Evolutionary conservation across 2,329 filamentous ascomycete species (phyloP).

Genomic region (Beauveria pseudobassiana): DNA sequence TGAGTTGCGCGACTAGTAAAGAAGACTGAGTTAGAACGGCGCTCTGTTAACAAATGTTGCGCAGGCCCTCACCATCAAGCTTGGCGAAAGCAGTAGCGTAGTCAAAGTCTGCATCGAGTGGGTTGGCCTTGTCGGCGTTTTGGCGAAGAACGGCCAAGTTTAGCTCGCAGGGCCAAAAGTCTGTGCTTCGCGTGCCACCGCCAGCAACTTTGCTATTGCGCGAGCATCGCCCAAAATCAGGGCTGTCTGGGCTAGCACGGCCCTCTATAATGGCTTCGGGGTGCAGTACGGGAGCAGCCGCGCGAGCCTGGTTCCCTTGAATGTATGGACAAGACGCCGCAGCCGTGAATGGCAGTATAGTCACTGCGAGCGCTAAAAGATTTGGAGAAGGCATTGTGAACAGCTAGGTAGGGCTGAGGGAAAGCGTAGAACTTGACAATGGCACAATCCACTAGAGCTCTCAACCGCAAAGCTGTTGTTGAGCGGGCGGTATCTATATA

Average conservation of each 20-base stretch:
- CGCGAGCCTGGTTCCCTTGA: constrained; percentile 5
- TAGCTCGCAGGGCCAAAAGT: constrained; percentile 70
- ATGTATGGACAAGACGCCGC: constrained; percentile 9
- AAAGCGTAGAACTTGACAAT: neutral
- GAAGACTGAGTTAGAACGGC: neutral
- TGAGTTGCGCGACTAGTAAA: constrained; percentile 50
- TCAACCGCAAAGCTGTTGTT: no score
- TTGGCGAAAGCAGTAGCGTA: constrained; percentile 66
- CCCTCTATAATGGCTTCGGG: constrained; percentile 7
- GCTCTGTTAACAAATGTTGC: neutral
- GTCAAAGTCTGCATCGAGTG: constrained; percentile 58
- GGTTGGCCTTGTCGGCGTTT: constrained; percentile 56
- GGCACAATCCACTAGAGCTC: neutral
- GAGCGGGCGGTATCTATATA: neutral
- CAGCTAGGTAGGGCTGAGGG: neutral
- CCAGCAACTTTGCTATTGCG: constrained; percentile 38
- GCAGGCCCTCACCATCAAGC: constrained; percentile 32
- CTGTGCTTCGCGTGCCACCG: constrained; percentile 57
- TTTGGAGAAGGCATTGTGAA: neutral
- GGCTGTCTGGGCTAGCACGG: neutral
- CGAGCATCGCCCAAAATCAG: constrained; percentile 8
- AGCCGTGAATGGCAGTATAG: neutral
- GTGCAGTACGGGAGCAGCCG: neutral
- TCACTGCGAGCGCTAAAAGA: constrained; percentile 6
- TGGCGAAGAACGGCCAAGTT: constrained; percentile 67